Evolutionary conservation across 1,284 basidiomycete species (phyloP), one percentile per base, ranked within the genome.

Genomic region (Fomitopsis palustris): DNA sequence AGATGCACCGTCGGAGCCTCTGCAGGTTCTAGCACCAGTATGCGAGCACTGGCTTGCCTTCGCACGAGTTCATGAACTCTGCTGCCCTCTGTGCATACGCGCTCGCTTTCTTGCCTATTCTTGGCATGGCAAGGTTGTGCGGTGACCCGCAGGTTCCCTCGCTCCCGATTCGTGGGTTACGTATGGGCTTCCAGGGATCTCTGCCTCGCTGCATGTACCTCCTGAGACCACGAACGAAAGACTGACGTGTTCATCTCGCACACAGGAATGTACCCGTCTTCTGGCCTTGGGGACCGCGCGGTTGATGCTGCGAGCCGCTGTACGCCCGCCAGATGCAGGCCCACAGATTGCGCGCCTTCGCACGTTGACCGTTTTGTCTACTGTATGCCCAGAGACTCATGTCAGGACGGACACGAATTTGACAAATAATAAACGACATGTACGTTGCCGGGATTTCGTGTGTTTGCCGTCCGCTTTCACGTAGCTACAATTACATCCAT

Each of bases 261-360:
- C 54, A 37, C 57, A 71, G 72, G 53, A 69, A 53, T 19, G 70
- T 72, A 1, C 76, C 78, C 39, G 69, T 77, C 29, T 77, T 80
- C 64, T 78, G 74, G 72, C 76, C 77, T 27, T 71, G 67, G 67
- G 67, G 68, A 14, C 14, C 61, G 23, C 61, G 54, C 31, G 56
- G 59, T 9, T 60, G 59, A 60, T 4, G 31, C 31, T 33, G 19
- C 25, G 29, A 52, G 33, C 49, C 49, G 31, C 29, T 27, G n/a
- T 51, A 49, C 16, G 6, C 35, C 49, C 29, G 37, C 33, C 33
- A 57, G 8, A 19, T 38, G 12, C 41, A 29, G 6, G 19, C 47
- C 25, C 47, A 8, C n/a, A 25, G 31, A 12, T 37, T n/a, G 31
- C 19, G 49, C 49, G 49, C 33, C 19, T 37, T 52, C n/a, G 49